Evolutionary conservation across 495 filamentous ascomycete species (phyloP).

Genomic region (Pyrenula aspistea): DNA sequence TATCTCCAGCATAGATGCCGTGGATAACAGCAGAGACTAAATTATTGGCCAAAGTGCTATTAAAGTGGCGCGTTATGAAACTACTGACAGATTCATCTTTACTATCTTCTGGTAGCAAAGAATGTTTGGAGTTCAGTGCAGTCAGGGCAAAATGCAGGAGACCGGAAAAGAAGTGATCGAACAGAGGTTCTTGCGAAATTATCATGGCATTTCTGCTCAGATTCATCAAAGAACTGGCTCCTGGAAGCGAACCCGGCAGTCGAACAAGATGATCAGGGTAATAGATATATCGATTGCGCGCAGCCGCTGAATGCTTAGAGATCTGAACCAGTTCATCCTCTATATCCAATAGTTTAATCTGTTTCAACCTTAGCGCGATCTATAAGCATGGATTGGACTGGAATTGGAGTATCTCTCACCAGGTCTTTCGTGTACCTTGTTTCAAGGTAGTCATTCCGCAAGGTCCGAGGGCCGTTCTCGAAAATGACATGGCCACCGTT

Average conservation of each 20-base stretch:
- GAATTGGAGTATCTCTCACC: constrained; percentile 22
- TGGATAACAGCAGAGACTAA: constrained; percentile 68
- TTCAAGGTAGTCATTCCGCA: constrained; percentile 40
- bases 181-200: constrained; percentile 51
- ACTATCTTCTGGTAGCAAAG: constrained; percentile 6
- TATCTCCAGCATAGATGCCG: constrained; percentile 90
- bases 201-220: constrained; percentile 11
- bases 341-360: constrained; percentile 57
- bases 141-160: constrained; percentile 25
- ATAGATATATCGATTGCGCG: constrained; percentile 71
- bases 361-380: not conserved
- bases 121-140: not conserved
- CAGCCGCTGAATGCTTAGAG: constrained; percentile 30
- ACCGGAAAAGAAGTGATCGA: constrained; percentile 32
- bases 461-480: constrained; percentile 74
- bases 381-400: not conserved
- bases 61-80: constrained; percentile 49
- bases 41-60: constrained; percentile 54
- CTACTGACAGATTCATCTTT: constrained; percentile 62
- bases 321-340: constrained; percentile 48
- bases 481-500: constrained; percentile 53
- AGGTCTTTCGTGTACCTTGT: constrained; percentile 40
- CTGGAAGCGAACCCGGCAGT: constrained; percentile 37
- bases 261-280: constrained; percentile 80
- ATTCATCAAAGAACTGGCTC: constrained; percentile 13